Base-by-base conservation (phyloP, 1,139 yeast genomes). In the Yamadazyma blattariae region DNA sequence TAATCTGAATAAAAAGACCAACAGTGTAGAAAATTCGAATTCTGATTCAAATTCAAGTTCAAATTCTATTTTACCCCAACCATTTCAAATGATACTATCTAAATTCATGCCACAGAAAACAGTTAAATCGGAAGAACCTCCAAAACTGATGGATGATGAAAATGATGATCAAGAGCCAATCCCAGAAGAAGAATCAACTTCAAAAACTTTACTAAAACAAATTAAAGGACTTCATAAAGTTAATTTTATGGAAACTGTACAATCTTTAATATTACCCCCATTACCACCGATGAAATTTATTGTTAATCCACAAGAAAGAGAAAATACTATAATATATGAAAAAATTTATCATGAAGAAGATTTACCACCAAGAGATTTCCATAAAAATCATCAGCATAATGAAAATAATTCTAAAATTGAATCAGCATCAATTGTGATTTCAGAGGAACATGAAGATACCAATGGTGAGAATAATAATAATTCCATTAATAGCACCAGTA, bases 231-330 rank as follows among this genome's bases (percentile, higher is more conserved):
- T 77, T 7, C 92, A 90, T 1, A 85, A 80, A 47, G 71, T 94
- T 0, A 83, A 95, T 0, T 77, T 90, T 38, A 58, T 90, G n/a
- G 89, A 85, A 44, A 81, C 95, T 2, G 95, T 95, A 0, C 76
- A 88, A 1, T 74, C 89, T 1, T 74, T 89, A 9, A 59, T 92
- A 3, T 59, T 87, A n/a, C 97, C 97, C 1, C 96, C 97, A 1
- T 61, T 84, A 8, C 98, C 98, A 0, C 74, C 90, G 0, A 51
- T 67, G 36, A 71, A 74, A 36, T 92, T 75, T 55, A 76, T 92
- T 15, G 74, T 76, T 24, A 87, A 89, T 51, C 95, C 62, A 47
- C 59, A 54, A 7, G 51, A 59, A 9, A 47, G 76, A 20, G 64
- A 59, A 8, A 48, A 61, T 34, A 59, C 65, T 7, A 60, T 70